Percentiles rank a stretch among this genome's conserved stretches.
These are phyloP conservation scores for Cadophora luteo-olivacea DNA, from an alignment of 2,329 filamentous ascomycete genomes.

Conservation along the genomic window DNA sequence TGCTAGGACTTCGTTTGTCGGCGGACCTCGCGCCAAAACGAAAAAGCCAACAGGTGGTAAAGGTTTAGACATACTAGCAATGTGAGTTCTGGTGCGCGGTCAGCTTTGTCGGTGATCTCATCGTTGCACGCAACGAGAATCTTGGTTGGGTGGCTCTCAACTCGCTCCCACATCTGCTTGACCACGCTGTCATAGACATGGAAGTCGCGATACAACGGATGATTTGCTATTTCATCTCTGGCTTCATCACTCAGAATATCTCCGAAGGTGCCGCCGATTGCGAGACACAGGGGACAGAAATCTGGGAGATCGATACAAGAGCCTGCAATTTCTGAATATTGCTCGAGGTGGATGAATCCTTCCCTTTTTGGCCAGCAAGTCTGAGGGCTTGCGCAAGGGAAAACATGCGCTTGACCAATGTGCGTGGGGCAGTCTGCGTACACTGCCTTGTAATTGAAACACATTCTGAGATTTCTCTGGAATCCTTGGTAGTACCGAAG, in stretches of 20 bases:
- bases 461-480: not conserved
- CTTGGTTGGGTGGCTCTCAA: not conserved
- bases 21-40: not conserved
- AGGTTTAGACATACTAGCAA: not conserved
- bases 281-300: not conserved
- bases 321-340: not conserved
- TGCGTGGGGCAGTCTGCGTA: not conserved
- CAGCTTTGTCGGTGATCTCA: not conserved
- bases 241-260: not conserved
- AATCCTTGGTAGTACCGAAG: not conserved
- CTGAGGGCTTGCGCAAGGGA: not conserved
- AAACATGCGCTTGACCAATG: not conserved
- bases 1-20: not conserved
- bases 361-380: not conserved
- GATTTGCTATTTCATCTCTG: not conserved
- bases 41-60: not conserved
- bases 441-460: not conserved
- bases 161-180: not conserved
- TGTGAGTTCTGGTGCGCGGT: not conserved
- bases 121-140: not conserved
- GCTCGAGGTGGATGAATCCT: not conserved
- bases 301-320: not conserved
- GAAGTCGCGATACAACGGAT: not conserved
- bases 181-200: no score
- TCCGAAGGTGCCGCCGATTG: not conserved